These are phyloP conservation scores for Beauveria australis DNA, from an alignment of 2,329 filamentous ascomycete genomes.

Conservation along the genomic window DNA sequence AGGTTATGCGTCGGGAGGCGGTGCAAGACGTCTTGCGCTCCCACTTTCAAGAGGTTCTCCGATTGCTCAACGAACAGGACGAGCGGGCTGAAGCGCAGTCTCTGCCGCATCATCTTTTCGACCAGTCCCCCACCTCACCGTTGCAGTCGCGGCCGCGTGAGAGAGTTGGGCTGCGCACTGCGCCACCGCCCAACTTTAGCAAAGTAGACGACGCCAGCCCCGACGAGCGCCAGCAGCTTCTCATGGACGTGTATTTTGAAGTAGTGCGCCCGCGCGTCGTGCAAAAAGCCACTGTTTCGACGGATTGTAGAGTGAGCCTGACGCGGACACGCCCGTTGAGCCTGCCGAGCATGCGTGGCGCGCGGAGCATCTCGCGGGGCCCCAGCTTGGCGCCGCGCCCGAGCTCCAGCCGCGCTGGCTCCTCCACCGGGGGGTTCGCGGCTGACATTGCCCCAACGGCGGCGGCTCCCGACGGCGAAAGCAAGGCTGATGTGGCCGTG, in stretches of 20 bases:
- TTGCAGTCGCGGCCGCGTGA: neutral
- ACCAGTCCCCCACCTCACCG: conserved; percentile 12
- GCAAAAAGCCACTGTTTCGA: conserved; percentile 22
- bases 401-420: neutral
- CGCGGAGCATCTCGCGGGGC: neutral
- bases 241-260: conserved; percentile 47
- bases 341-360: conserved; percentile 12
- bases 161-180: neutral
- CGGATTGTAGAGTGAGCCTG: conserved; percentile 19
- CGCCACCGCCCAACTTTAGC: conserved; percentile 27
- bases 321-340: conserved; percentile 16
- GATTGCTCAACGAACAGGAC: conserved; percentile 34
- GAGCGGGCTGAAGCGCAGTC: conserved; percentile 21
- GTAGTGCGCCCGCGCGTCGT: conserved; percentile 34
- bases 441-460: neutral
- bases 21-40: conserved; percentile 39
- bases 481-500: neutral
- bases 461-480: neutral
- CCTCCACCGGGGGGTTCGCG: neutral
- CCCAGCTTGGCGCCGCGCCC: conserved; percentile 1
- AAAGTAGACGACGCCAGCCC: conserved; percentile 39
- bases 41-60: conserved; percentile 41
- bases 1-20: conserved; percentile 23
- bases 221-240: conserved; percentile 38
- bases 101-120: conserved; percentile 7